Percentiles rank a stretch among this genome's conserved stretches.
phyloP scores from a whole-genome alignment of 441 rosid species.

The Pelargonium australe region DNA sequence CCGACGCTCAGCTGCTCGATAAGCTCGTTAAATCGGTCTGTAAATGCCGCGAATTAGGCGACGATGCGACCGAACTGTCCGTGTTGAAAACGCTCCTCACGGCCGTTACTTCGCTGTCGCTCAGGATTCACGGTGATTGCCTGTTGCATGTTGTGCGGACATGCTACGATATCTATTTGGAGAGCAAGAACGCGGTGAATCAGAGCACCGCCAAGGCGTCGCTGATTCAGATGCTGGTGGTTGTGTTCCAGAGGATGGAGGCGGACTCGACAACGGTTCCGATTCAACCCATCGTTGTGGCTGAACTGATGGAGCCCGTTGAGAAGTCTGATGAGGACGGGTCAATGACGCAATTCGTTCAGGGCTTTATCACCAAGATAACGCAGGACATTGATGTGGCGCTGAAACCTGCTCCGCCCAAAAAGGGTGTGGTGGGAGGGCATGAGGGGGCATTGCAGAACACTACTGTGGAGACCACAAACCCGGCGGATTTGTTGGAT shows the following conservation, averaged over 20 bases:
- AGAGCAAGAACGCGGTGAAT: constrained; percentile 83
- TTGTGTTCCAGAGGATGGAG: constrained; percentile 96
- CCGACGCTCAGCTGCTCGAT: constrained; percentile 56
- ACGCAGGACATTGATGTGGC: constrained; percentile 93
- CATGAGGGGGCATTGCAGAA: constrained; percentile 86
- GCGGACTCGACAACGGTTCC: constrained; percentile 94
- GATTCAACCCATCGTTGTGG: constrained; percentile 93
- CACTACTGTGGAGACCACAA: constrained; percentile 77
- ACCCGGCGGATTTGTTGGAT: constrained; percentile 94
- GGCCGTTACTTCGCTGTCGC: constrained; percentile 79
- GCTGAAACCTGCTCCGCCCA: constrained; percentile 48
- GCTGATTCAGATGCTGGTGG: constrained; percentile 85
- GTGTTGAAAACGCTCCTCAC: constrained; percentile 74
- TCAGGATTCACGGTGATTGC: constrained; percentile 90
- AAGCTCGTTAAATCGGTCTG: constrained; percentile 75
- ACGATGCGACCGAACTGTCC: constrained; percentile 67
- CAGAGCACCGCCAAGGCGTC: constrained; percentile 97
- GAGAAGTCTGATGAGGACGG: constrained; percentile 84
- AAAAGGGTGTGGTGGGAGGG: constrained; percentile 43
- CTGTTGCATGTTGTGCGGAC: constrained; percentile 79
- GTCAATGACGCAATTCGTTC: constrained; percentile 88
- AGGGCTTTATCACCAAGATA: constrained; percentile 90
- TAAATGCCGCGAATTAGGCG: constrained; percentile 75
- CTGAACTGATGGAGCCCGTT: constrained; percentile 82
- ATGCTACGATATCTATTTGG: constrained; percentile 86